phyloP scores from a whole-genome alignment of 805 yeast species.

The Dipodascus geniculatus region DNA sequence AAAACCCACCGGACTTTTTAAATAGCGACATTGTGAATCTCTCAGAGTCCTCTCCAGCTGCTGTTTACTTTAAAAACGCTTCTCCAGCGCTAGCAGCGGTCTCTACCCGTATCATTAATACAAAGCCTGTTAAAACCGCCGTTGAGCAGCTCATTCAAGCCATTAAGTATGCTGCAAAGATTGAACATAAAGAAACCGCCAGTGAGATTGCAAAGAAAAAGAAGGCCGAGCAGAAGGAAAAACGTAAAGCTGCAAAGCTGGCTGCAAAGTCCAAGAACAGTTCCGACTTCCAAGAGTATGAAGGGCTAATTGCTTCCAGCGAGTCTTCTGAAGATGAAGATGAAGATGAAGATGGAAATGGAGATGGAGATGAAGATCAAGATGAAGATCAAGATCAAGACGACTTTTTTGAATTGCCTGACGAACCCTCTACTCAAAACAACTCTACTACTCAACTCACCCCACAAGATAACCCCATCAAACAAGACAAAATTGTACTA shows the following conservation, averaged over 20 bases:
- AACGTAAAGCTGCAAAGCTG: slow-evolving; percentile 1
- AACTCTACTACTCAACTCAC: slow-evolving; percentile 2
- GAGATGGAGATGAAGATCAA: slow-evolving; percentile 29
- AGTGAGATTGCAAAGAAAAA: slow-evolving; percentile 2
- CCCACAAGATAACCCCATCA: no score
- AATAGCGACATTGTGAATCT: slow-evolving; percentile 3
- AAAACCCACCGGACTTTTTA: slow-evolving; percentile 6
- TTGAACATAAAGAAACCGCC: slow-evolving; percentile 3
- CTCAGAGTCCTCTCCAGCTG: slow-evolving; percentile 2
- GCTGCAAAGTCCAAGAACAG: slow-evolving; percentile 2
- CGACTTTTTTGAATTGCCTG: slow-evolving; percentile 12
- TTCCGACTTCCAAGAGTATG: slow-evolving; percentile 2
- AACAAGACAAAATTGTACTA: slow-evolving; percentile 21
- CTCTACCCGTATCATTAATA: slow-evolving; percentile 5
- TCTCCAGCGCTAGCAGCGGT: background rate
- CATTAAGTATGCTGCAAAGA: slow-evolving; percentile 9
- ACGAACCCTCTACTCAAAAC: slow-evolving; percentile 8
- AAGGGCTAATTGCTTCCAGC: no score
- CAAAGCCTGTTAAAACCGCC: slow-evolving; percentile 11
- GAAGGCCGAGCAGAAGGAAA: slow-evolving; percentile 10
- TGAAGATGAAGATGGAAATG: slow-evolving; percentile 12
- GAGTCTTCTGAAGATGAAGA: slow-evolving; percentile 9
- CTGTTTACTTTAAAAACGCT: slow-evolving; percentile 5
- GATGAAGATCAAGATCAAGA: slow-evolving; percentile 13
- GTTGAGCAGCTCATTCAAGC: slow-evolving; percentile 7